Evolutionary conservation across 768 basidiomycete species (phyloP).

Genomic region (Infundibulicybe gibba): DNA sequence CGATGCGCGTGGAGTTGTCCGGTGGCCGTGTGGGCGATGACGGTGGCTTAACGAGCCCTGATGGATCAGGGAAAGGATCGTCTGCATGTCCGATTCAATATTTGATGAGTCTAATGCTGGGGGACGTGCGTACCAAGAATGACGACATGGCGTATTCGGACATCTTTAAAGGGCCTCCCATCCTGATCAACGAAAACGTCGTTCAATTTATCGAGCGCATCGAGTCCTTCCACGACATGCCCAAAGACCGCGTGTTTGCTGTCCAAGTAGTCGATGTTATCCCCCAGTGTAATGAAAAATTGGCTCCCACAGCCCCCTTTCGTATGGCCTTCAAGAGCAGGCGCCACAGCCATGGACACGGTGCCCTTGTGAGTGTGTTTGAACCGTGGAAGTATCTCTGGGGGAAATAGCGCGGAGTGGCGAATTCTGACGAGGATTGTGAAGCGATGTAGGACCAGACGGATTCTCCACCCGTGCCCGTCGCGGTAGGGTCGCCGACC

Average conservation of each 20-base stretch:
- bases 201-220: slow-evolving; percentile 90
- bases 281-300: slow-evolving; percentile 92
- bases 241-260: slow-evolving; percentile 93
- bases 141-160: slow-evolving; percentile 93
- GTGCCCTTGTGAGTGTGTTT: slow-evolving; percentile 87
- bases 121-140: slow-evolving; percentile 62
- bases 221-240: slow-evolving; percentile 90
- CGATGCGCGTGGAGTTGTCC: slow-evolving; percentile 85
- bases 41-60: slow-evolving; percentile 67
- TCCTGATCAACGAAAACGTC: slow-evolving; percentile 88
- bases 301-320: slow-evolving; percentile 83
- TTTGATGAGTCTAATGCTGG: background rate
- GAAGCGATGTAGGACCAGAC: slow-evolving; percentile 76
- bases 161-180: slow-evolving; percentile 89
- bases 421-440: slow-evolving; percentile 28
- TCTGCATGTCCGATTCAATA: slow-evolving; percentile 43
- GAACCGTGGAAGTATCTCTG: slow-evolving; percentile 73
- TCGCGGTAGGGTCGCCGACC: slow-evolving; percentile 93
- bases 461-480: slow-evolving; percentile 91
- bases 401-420: slow-evolving; percentile 78
- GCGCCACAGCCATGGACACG: slow-evolving; percentile 96
- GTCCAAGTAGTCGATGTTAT: slow-evolving; percentile 93
- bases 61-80: slow-evolving; percentile 92
- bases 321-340: slow-evolving; percentile 56
- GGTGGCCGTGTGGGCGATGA: slow-evolving; percentile 77